These are phyloP conservation scores for Calamus simplicifolius DNA, from an alignment of 176 grass and related monocot genomes.

Conservation along the genomic window DNA sequence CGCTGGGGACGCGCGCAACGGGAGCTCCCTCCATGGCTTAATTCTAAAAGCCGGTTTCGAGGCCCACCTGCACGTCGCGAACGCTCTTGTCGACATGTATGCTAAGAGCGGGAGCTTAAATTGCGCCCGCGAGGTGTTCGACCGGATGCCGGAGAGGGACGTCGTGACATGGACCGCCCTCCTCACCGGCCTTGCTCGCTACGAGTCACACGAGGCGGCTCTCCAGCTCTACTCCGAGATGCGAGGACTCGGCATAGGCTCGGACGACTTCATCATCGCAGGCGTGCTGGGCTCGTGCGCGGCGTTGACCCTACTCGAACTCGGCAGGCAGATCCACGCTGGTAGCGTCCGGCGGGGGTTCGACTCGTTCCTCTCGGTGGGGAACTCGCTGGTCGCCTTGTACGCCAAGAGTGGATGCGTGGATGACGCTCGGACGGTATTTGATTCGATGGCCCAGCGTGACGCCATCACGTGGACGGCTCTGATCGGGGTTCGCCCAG, in stretches of 20 bases:
- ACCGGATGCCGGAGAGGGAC: conserved; percentile 45
- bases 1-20: conserved; percentile 2
- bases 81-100: conserved; percentile 57
- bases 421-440: conserved; percentile 22
- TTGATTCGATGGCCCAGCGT: conserved; percentile 27
- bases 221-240: conserved; percentile 5
- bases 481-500: conserved; percentile 41
- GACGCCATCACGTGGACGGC: conserved; percentile 48
- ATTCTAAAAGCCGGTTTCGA: conserved; percentile 42
- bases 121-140: conserved; percentile 34
- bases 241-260: neutral
- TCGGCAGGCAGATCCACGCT: conserved; percentile 12
- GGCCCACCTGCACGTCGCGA: conserved; percentile 41
- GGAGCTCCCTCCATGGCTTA: conserved; percentile 24
- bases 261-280: conserved; percentile 6
- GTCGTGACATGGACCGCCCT: conserved; percentile 65
- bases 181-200: conserved; percentile 39
- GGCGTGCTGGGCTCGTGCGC: conserved; percentile 8
- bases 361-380: conserved; percentile 35
- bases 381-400: conserved; percentile 58
- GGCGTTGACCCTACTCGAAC: neutral
- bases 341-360: neutral
- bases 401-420: conserved; percentile 50
- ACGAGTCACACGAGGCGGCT: conserved; percentile 25
- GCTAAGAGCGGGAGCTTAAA: conserved; percentile 26